These are phyloP conservation scores for Pseudogymnoascus sp. DNA, from an alignment of 2,329 filamentous ascomycete genomes.

Conservation along the genomic window DNA sequence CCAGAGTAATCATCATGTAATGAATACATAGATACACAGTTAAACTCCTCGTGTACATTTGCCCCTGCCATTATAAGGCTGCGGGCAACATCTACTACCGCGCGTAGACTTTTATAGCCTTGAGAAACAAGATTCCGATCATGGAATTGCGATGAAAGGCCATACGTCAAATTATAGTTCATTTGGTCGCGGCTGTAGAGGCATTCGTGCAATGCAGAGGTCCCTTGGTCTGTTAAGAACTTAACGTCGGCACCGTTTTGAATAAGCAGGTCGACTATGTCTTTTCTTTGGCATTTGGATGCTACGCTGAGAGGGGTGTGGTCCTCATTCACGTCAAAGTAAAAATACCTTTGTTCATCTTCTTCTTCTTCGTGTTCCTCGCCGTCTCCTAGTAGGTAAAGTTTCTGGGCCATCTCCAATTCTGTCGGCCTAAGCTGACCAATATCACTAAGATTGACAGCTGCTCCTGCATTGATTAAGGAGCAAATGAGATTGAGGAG, in stretches of 20 bases:
- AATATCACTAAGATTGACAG: too few species aligned
- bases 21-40: too few species aligned
- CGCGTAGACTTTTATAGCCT: neutral
- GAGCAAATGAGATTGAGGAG: neutral
- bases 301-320: neutral
- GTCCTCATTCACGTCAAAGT: too few species aligned
- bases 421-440: too few species aligned
- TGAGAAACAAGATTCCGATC: neutral
- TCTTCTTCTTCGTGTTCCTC: too few species aligned
- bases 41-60: neutral
- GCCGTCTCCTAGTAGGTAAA: too few species aligned
- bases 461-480: neutral
- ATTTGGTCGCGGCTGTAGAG: neutral
- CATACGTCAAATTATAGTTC: too few species aligned
- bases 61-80: neutral
- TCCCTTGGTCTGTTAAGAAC: too few species aligned
- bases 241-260: neutral
- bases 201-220: neutral
- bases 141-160: too few species aligned
- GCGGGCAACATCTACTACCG: neutral
- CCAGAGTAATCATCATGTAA: neutral
- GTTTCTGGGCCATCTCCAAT: too few species aligned
- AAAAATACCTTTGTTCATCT: too few species aligned
- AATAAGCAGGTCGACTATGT: neutral
- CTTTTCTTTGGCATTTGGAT: neutral